Evolutionary conservation across 1,284 basidiomycete species (phyloP).

Genomic region (Cryptococcus sp.): DNA sequence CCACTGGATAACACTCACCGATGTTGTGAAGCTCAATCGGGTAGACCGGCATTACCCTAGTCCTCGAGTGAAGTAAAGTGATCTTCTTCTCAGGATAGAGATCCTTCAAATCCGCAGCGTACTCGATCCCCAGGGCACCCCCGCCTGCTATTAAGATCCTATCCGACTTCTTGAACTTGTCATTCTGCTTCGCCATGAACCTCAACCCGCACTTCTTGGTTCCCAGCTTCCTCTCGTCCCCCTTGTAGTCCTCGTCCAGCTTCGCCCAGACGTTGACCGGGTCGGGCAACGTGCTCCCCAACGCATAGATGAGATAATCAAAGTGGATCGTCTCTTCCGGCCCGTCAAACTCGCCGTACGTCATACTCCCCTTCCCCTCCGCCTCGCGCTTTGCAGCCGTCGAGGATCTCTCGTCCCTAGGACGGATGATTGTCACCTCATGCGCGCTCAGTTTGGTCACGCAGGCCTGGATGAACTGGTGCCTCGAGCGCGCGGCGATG

Average conservation of each 20-base stretch:
- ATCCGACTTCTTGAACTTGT: slow-evolving; percentile 40
- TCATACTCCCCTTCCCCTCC: slow-evolving; percentile 7
- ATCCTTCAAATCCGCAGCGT: slow-evolving; percentile 52
- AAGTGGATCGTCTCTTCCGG: slow-evolving; percentile 43
- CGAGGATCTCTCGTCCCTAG: slow-evolving; percentile 4
- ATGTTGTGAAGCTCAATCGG: slow-evolving; percentile 48
- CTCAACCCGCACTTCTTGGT: slow-evolving; percentile 36
- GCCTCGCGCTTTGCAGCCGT: neutral
- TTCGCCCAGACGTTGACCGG: slow-evolving; percentile 46
- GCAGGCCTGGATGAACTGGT: slow-evolving; percentile 54
- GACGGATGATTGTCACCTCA: slow-evolving; percentile 53
- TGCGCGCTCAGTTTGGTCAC: slow-evolving; percentile 54
- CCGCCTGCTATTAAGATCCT: slow-evolving; percentile 52
- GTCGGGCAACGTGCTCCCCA: slow-evolving; percentile 47
- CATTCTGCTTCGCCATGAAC: slow-evolving; percentile 29
- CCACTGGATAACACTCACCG: slow-evolving; percentile 24
- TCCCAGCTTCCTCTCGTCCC: slow-evolving; percentile 23
- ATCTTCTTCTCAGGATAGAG: slow-evolving; percentile 50
- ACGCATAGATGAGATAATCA: slow-evolving; percentile 52
- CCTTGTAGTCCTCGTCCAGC: slow-evolving; percentile 15
- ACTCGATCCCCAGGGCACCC: slow-evolving; percentile 55
- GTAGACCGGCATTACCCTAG: slow-evolving; percentile 51
- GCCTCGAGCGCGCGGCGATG: slow-evolving; percentile 19
- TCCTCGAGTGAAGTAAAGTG: slow-evolving; percentile 53
- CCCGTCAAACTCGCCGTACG: slow-evolving; percentile 24